These are phyloP conservation scores for Ganoderma resinaceum DNA, from an alignment of 1,284 basidiomycete genomes.

Conservation along the genomic window DNA sequence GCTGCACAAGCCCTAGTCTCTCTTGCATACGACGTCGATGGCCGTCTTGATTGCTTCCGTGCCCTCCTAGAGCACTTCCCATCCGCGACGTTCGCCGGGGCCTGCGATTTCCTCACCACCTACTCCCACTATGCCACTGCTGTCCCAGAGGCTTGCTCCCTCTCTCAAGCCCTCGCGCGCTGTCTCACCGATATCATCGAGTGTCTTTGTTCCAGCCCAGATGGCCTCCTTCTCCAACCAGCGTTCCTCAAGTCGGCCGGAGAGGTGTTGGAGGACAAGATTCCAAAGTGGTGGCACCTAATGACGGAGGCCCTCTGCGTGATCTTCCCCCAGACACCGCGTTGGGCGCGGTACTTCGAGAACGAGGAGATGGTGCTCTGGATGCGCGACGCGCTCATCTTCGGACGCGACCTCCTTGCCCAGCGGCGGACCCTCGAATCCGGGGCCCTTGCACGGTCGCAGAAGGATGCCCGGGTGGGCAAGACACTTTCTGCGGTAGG, in stretches of 20 bases:
- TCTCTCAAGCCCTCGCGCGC: conserved; percentile 88
- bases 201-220: conserved; percentile 76
- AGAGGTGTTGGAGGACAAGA: conserved; percentile 52
- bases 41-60: conserved; percentile 86
- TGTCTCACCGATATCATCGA: conserved; percentile 94
- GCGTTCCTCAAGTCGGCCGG: conserved; percentile 60
- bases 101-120: conserved; percentile 68
- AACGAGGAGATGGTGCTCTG: conserved; percentile 88
- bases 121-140: conserved; percentile 69
- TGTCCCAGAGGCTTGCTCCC: conserved; percentile 84
- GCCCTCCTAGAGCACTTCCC: conserved; percentile 74
- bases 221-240: conserved; percentile 69
- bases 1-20: conserved; percentile 80
- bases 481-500: conserved; percentile 58
- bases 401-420: conserved; percentile 84
- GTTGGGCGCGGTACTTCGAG: conserved; percentile 84
- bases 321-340: conserved; percentile 84
- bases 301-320: conserved; percentile 84
- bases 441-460: conserved; percentile 54
- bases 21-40: conserved; percentile 86
- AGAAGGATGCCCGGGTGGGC: conserved; percentile 31
- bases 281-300: conserved; percentile 82
- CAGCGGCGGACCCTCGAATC: conserved; percentile 83
- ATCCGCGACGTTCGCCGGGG: conserved; percentile 69
- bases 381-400: conserved; percentile 97